Evolutionary conservation across 148 eudicot genomes (phyloP), one percentile per base, ranked within the genome.

Genomic region (Talinum fruticosum): DNA sequence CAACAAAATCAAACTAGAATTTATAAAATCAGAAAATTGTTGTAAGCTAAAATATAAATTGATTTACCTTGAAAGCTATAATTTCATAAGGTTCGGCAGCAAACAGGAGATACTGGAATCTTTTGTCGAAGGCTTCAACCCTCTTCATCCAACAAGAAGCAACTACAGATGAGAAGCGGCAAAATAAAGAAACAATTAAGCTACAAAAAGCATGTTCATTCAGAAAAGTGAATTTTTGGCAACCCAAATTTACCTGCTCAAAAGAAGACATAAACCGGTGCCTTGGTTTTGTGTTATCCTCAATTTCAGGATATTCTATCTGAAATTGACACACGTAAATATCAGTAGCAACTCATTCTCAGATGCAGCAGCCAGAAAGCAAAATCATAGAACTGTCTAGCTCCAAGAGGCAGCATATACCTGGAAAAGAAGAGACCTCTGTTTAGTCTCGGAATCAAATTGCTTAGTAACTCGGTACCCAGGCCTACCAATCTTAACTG

Each of bases 291-390:
- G 89, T 76, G 82, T 88, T 89, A 74, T 91, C 97, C 79, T 93
- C 97, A 26, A 95, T 95, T 84, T 93, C 99, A 82, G 96, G 99
- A 83, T 95, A 95, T 78, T 95, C 97, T 75, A 95, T 95, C 99
- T 95, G 90, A 61, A 74, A 19, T 76, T 21, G 45, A 80, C 54
- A 75, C 4, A 19, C 19, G 72, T 30, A 69, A 62, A 75, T 23
- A 71, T 19, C n/a, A 80, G 72, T 36, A 69, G 21, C 19, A 49
- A 21, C 59, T 59, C 54, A 21, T 49, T 13, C 26, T 78, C 29
- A 41, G 38, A 36, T 18, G 26, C n/a, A 51, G 57, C 19, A 10
- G 15, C 2, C 15, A 51, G 6, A 0, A 3, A 51, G 57, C 35
- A 74, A 36, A 24, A 29, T 34, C 53, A n/a, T 28, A 3, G 16